A percentile compares a stretch with the other conserved stretches of the same genome.
Evolutionary conservation across 345 rosid genomes (phyloP).

Genomic region (Acer negundo): DNA sequence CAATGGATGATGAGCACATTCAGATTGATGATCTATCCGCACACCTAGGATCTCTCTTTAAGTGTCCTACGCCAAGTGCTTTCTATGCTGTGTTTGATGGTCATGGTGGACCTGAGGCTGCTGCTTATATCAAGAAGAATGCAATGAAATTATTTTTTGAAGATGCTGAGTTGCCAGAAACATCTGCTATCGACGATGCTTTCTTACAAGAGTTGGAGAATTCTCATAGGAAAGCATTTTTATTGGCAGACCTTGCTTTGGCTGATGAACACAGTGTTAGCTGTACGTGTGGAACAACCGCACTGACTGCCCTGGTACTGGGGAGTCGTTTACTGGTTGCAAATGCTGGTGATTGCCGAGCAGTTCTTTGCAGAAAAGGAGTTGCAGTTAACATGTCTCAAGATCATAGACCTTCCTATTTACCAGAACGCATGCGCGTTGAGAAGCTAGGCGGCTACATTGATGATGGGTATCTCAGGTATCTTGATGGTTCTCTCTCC

Average conservation of each 20-base stretch:
- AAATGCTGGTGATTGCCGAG: constrained; percentile 88
- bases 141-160: constrained; percentile 70
- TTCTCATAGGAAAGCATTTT: constrained; percentile 56
- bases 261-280: constrained; percentile 46
- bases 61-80: constrained; percentile 63
- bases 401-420: constrained; percentile 69
- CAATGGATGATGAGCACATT: constrained; percentile 90
- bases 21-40: constrained; percentile 76
- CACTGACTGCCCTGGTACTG: constrained; percentile 62
- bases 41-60: constrained; percentile 49
- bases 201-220: constrained; percentile 52
- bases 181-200: constrained; percentile 46
- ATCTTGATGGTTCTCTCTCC: constrained; percentile 59
- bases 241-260: constrained; percentile 57
- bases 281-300: constrained; percentile 60
- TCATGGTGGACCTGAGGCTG: constrained; percentile 90
- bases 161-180: constrained; percentile 55
- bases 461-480: constrained; percentile 34
- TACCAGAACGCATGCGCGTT: constrained; percentile 68
- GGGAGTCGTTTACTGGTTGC: constrained; percentile 75
- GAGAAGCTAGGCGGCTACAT: constrained; percentile 58
- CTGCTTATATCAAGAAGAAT: constrained; percentile 71
- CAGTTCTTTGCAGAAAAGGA: constrained; percentile 80
- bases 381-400: constrained; percentile 75
- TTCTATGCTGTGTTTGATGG: constrained; percentile 96